Evolutionary conservation across 2,329 filamentous ascomycete species (phyloP).

Genomic region (Camptophora hylomeconis): DNA sequence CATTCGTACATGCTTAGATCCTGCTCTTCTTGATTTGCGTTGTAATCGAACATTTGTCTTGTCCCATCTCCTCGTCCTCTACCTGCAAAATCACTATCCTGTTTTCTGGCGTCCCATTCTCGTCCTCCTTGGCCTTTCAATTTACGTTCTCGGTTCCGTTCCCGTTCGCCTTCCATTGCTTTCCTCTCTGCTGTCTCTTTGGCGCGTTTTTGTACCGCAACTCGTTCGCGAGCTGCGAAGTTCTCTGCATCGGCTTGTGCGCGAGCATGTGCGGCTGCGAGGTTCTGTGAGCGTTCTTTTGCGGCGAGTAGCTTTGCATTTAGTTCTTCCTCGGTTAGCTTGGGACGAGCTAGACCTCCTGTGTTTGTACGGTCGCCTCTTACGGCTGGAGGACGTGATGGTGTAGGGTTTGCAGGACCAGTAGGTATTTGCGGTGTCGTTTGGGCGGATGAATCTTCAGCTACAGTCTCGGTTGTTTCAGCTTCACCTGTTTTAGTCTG

Average conservation of each 20-base stretch:
- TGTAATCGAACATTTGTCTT: constrained; percentile 4
- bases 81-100: constrained; percentile 36
- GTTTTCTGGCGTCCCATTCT: constrained; percentile 52
- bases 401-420: constrained; percentile 9
- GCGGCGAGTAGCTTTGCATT: constrained; percentile 48
- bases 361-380: constrained; percentile 42
- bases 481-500: constrained; percentile 4
- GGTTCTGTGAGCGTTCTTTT: constrained; percentile 46
- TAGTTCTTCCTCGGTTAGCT: constrained; percentile 53
- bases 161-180: constrained; percentile 49
- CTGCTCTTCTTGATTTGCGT: constrained; percentile 8
- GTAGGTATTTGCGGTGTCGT: constrained; percentile 3
- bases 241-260: constrained; percentile 56
- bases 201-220: constrained; percentile 40
- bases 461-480: constrained; percentile 4
- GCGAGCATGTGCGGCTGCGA: constrained; percentile 47
- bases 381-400: constrained; percentile 30
- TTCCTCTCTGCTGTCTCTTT: constrained; percentile 39
- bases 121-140: constrained; percentile 43
- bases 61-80: constrained; percentile 7
- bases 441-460: constrained; percentile 3
- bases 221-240: constrained; percentile 50
- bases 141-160: constrained; percentile 47
- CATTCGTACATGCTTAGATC: constrained; percentile 16
- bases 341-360: constrained; percentile 41